Evolutionary conservation across 1,139 yeast species (phyloP), one percentile per base, ranked within the genome.

Genomic region (Sugiyamaella grinbergsii): DNA sequence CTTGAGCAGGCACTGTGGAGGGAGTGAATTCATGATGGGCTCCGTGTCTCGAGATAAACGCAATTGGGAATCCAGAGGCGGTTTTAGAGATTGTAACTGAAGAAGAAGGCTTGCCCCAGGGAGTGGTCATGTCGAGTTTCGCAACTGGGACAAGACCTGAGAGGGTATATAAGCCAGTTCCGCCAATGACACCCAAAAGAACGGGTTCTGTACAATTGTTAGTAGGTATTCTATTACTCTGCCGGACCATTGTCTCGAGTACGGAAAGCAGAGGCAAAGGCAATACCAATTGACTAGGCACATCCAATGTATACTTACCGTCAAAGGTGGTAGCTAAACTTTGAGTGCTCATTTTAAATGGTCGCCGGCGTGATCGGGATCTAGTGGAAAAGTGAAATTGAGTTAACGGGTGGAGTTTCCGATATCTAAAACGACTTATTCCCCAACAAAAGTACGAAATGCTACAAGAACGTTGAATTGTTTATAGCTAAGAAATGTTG

Each of bases 61-160:
- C 98, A 51, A 93, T 87, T 41, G 90, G 89, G 70, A 88, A 83
- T 0, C 96, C 96, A 47, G 76, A 67, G 1, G 72, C 71, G 40
- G 95, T 86, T 58, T 78, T 81, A 24, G 95, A 85, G 57, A 93
- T 83, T 49, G 97, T 91, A 64, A 93, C 87, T 48, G 97, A 91
- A 11, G 95, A 85, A 4, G 98, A 90, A 19, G 99, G 96, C 61
- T 78, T 79, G 5, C 98, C 99, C 98, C 98, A 93, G 20, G 99
- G 99, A 7, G 98, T 93, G 16, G 84, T 78, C 50, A 89, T 71
- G 5, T 87, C 80, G 47, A 90, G 72, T 60, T 85, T 76, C 22
- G 97, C 97, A 48, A 90, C 94, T 2, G 96, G 95, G 43, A 83
- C 79, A 56, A 91, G 75, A 52, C 88, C 82, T 40, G 86, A 89